These are phyloP conservation scores for Conringia planisiliqua DNA, from an alignment of 345 rosid genomes.

Conservation along the genomic window DNA sequence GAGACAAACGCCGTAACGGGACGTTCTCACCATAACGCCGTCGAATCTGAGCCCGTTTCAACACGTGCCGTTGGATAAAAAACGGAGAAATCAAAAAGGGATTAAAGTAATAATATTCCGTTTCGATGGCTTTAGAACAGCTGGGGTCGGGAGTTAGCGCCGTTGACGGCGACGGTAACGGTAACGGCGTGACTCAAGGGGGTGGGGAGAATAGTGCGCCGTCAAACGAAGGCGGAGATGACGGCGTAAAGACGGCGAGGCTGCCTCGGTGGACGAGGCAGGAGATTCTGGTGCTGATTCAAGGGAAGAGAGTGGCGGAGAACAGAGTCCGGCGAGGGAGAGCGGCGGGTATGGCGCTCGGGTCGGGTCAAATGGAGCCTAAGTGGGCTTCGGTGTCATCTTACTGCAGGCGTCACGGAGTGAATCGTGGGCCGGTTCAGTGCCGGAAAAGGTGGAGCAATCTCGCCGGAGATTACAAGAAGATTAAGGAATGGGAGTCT, in stretches of 20 bases:
- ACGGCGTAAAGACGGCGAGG: constrained; percentile 59
- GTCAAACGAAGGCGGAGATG: constrained; percentile 53
- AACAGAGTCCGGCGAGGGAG: constrained; percentile 75
- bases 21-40: constrained; percentile 42
- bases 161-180: constrained; percentile 41
- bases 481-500: constrained; percentile 93
- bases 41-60: constrained; percentile 32
- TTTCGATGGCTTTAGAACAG: constrained; percentile 55
- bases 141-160: constrained; percentile 38
- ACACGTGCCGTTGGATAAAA: neutral
- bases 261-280: constrained; percentile 98
- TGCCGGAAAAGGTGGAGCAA: constrained; percentile 99
- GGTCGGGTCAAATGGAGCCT: constrained; percentile 73
- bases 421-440: constrained; percentile 95
- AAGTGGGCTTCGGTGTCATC: constrained; percentile 96
- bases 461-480: constrained; percentile 92
- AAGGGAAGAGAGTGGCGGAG: constrained; percentile 94
- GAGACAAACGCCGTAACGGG: constrained; percentile 50
- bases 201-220: constrained; percentile 38
- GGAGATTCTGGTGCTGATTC: constrained; percentile 91
- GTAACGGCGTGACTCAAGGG: constrained; percentile 42
- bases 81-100: neutral
- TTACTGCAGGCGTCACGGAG: constrained; percentile 85
- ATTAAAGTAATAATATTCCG: neutral
- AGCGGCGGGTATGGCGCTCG: constrained; percentile 61